Evolutionary conservation across 1,284 basidiomycete species (phyloP), one percentile per base, ranked within the genome.

Genomic region (Lentinula novae-zelandiae): DNA sequence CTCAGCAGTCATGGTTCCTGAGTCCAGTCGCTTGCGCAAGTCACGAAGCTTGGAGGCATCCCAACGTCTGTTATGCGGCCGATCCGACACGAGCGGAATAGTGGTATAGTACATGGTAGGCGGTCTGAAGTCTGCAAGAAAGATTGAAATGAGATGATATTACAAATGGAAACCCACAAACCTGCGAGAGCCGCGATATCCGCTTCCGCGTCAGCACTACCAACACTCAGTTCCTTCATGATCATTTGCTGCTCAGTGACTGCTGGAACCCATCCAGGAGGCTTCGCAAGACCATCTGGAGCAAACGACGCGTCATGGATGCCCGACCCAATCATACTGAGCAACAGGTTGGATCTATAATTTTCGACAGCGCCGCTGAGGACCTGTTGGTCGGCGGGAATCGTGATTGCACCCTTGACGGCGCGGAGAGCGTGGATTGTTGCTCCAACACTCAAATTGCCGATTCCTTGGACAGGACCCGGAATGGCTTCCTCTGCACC

Each of bases 11-110:
- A 95, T 91, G 6, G 84, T 87, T 34, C 90, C 90, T 15, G 88
- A 88, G 70, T 90, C 96, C 65, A 98, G 82, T 60, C 90, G 84
- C 77, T 97, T 98, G 66, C 96, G 87, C 62, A 99, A 81, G 67
- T 99, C 97, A 54, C 96, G 90, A 68, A 99, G 81, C 68, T 94
- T 91, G 8, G 92, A 88, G n/a, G 95, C 91, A 73, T 98, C 96
- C 86, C 93, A 95, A 53, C 92, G 88, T 67, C 93, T 86, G 73
- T 87, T 92, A 71, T 92, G 87, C 36, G 87, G 82, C 63, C 94
- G 83, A 77, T 96, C 89, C 60, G 90, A 87, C 50, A 93, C 89
- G 60, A 89, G 78, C 7, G 95, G 95, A 62, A 98, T 95, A 22
- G 91, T 89, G 17, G 93, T 93, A 76, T 96, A 97, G 75, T 98